Percentiles rank a stretch among this genome's conserved stretches.
Conservation (phyloP, 208 protist genomes). For the Zelonia costaricensis region DNA sequence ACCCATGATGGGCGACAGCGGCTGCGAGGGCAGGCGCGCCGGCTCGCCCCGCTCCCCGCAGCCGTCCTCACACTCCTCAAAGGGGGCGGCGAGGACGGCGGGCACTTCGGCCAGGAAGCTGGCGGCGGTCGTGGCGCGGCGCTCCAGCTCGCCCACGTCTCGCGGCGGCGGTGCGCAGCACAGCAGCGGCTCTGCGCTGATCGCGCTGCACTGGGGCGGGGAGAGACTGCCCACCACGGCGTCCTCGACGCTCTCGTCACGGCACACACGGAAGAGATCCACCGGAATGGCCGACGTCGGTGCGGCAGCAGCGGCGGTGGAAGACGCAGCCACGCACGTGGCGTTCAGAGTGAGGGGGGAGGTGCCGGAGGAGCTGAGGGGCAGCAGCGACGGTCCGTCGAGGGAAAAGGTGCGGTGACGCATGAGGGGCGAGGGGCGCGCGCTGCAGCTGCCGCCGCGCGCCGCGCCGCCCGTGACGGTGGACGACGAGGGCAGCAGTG, state of each 20-base stretch:
- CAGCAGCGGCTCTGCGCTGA: not conserved
- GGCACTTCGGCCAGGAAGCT: not conserved
- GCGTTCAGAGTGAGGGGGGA: not conserved
- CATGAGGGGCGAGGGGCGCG: not conserved
- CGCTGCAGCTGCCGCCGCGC: not conserved
- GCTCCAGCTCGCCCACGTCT: conserved; percentile 1
- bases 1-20: not conserved
- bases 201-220: not conserved
- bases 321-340: not conserved
- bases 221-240: not conserved
- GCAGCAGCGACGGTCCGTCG: not conserved
- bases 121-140: not conserved
- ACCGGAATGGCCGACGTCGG: no score
- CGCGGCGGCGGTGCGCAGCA: conserved; percentile 1
- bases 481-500: not conserved
- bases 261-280: no score
- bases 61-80: no score
- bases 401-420: not conserved
- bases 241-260: not conserved
- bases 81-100: no score
- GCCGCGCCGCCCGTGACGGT: not conserved
- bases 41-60: no score
- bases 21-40: no score
- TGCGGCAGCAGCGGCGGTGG: not conserved
- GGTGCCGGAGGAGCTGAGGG: not conserved